A percentile compares a stretch with the other conserved stretches of the same genome.
phyloP scores from a whole-genome alignment of 257 asterid species.

The Cordia subcordata region DNA sequence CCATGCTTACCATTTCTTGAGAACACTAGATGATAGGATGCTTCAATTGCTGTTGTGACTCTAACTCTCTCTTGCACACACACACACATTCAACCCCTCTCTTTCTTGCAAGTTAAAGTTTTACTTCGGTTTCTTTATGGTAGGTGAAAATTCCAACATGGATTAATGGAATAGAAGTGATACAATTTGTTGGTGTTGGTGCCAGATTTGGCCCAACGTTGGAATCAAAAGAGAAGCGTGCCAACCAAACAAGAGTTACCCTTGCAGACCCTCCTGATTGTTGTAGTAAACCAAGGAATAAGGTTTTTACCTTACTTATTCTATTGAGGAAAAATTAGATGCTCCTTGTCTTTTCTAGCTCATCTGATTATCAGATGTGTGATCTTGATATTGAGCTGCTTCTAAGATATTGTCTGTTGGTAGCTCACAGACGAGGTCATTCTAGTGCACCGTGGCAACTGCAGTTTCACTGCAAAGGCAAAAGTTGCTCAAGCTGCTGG shows the following conservation, averaged over 20 bases:
- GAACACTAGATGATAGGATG: too few relatives aligned
- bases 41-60: too few relatives aligned
- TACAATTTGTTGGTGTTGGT: constrained; percentile 91
- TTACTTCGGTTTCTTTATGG: constrained; percentile 13
- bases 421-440: constrained; percentile 82
- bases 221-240: constrained; percentile 96
- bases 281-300: constrained; percentile 67
- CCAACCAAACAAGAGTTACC: constrained; percentile 66
- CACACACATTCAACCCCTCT: too few relatives aligned
- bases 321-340: constrained; percentile 3
- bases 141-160: constrained; percentile 92
- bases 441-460: constrained; percentile 82
- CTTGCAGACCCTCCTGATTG: constrained; percentile 94
- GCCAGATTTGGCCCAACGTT: constrained; percentile 92
- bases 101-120: constrained; percentile 1
- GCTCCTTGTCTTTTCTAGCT: constrained; percentile 4
- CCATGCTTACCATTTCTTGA: too few relatives aligned
- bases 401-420: constrained; percentile 8
- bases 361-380: not conserved
- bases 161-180: constrained; percentile 67
- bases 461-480: constrained; percentile 85
- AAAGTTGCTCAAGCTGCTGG: constrained; percentile 85
- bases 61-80: too few relatives aligned
- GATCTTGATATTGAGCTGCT: not conserved
- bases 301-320: constrained; percentile 42